These are phyloP conservation scores for Graphium sp. DNA, from an alignment of 2,329 filamentous ascomycete species.

Conservation along the genomic window DNA sequence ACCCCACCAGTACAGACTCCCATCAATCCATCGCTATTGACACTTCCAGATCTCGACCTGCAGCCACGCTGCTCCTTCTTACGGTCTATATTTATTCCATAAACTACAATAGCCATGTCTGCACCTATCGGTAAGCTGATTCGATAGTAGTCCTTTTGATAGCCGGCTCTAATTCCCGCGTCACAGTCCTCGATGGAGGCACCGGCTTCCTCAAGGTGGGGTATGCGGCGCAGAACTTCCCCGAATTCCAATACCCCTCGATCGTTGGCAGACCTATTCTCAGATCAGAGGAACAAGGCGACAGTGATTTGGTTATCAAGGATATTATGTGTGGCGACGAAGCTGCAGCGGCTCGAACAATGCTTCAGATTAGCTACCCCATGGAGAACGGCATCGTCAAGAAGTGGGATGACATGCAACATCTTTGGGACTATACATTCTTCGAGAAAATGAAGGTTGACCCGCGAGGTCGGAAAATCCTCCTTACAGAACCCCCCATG, in stretches of 20 bases:
- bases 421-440: constrained; percentile 98
- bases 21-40: no score
- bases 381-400: constrained; percentile 99
- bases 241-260: constrained; percentile 94
- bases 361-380: constrained; percentile 97
- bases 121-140: no score
- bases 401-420: constrained; percentile 99
- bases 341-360: constrained; percentile 83
- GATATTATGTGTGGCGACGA: constrained; percentile 99
- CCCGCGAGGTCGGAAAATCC: constrained; percentile 82
- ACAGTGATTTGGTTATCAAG: constrained; percentile 55
- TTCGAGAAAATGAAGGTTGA: constrained; percentile 93
- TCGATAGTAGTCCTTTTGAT: no score
- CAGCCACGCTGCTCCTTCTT: no score
- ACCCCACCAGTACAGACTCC: no score
- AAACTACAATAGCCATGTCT: no score
- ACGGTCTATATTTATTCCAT: no score
- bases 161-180: no score
- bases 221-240: constrained; percentile 98
- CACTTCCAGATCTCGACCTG: no score
- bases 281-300: constrained; percentile 73
- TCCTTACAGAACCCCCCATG: constrained; percentile 94
- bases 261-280: constrained; percentile 97
- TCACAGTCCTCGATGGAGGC: constrained; percentile 89
- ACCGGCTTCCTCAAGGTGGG: constrained; percentile 99